phyloP scores from a whole-genome alignment of 1,284 basidiomycete species.

The Xerocomus cyaneibrunnescens region DNA sequence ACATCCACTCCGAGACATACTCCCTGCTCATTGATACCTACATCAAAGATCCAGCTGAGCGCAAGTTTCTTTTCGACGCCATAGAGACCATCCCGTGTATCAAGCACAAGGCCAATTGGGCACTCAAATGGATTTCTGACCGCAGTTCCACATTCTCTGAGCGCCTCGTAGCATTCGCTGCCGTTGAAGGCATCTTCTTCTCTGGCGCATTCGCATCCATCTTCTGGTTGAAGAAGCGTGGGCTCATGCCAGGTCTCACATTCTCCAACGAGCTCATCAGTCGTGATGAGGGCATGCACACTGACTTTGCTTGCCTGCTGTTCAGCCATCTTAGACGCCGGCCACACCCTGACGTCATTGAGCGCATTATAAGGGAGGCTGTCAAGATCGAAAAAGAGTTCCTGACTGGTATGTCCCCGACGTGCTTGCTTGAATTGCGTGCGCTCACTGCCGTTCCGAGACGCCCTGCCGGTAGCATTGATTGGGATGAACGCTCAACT shows the following conservation, averaged over 20 bases:
- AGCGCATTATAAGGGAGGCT: constrained; percentile 77
- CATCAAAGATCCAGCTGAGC: constrained; percentile 88
- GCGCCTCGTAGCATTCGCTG: constrained; percentile 94
- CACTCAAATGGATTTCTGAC: constrained; percentile 91
- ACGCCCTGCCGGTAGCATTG: constrained; percentile 68
- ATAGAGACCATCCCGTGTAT: constrained; percentile 94
- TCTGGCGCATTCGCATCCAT: constrained; percentile 94
- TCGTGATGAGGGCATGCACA: constrained; percentile 97
- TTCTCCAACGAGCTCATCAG: constrained; percentile 98
- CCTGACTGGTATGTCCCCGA: constrained; percentile 59
- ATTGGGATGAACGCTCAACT: constrained; percentile 85
- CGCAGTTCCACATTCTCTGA: constrained; percentile 83
- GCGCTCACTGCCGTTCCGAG: constrained; percentile 34
- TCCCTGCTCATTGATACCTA: constrained; percentile 68
- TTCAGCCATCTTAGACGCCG: constrained; percentile 83
- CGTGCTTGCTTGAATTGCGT: fast-evolving
- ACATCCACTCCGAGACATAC: background rate
- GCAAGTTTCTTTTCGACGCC: constrained; percentile 90
- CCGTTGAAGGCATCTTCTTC: constrained; percentile 98
- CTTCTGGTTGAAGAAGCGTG: constrained; percentile 99
- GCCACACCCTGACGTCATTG: constrained; percentile 80
- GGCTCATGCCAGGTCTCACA: constrained; percentile 96
- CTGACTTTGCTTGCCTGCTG: constrained; percentile 95
- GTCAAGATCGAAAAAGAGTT: constrained; percentile 87
- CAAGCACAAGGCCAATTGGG: constrained; percentile 93